These are phyloP conservation scores for Auxenochlorella pyrenoidosa DNA, from an alignment of 139 green algal genomes.

Conservation along the genomic window DNA sequence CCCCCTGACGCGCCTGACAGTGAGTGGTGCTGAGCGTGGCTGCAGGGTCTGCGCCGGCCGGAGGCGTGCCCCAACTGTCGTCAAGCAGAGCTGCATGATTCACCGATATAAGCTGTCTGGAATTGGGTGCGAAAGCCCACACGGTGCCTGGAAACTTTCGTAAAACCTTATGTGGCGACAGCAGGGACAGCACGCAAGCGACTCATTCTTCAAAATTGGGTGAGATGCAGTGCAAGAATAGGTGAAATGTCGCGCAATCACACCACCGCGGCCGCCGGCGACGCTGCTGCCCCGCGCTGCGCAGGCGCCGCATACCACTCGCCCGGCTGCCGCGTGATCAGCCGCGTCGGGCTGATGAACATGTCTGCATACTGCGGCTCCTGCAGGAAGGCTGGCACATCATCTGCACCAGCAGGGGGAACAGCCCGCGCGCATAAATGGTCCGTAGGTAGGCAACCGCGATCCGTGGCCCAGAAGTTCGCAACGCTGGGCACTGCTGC, in stretches of 20 bases:
- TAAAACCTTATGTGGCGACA: too few relatives aligned
- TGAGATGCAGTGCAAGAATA: background rate
- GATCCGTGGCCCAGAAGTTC: background rate
- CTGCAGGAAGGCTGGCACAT: constrained; percentile 71
- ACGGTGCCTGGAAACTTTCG: background rate
- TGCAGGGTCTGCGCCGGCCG: background rate
- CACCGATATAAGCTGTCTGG: too few relatives aligned
- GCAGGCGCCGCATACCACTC: constrained; percentile 73
- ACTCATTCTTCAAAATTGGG: background rate
- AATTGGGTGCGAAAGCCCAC: background rate
- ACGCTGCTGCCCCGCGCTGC: background rate
- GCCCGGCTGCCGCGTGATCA: constrained; percentile 73
- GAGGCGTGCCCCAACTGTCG: background rate
- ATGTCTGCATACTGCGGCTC: constrained; percentile 52
- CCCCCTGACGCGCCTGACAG: background rate
- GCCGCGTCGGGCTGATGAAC: constrained; percentile 81
- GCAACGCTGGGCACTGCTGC: too few relatives aligned
- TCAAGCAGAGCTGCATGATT: background rate
- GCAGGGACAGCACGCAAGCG: background rate
- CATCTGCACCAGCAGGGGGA: constrained; percentile 46
- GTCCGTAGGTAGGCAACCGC: too few relatives aligned
- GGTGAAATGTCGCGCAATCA: background rate
- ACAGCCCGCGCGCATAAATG: too few relatives aligned
- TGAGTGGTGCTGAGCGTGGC: background rate
- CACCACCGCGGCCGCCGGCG: background rate